Conservation (phyloP, 2,329 filamentous ascomycete genomes). For the Parascedosporium putredinis region DNA sequence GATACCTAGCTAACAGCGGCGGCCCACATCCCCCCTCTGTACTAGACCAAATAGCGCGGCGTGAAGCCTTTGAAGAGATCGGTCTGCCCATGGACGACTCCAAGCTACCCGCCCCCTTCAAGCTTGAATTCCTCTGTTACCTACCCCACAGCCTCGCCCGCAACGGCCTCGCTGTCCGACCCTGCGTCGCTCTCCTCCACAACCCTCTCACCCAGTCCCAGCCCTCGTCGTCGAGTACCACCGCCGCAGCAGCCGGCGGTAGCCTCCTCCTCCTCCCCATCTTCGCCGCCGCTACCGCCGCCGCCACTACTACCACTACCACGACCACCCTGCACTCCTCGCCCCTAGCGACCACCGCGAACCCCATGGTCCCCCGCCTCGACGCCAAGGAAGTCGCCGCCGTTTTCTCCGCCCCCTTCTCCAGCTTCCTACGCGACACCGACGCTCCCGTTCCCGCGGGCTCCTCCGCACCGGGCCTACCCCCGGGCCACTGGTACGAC, state of each 20-base stretch:
- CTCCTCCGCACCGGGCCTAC: slow-evolving; percentile 27
- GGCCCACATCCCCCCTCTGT: neutral
- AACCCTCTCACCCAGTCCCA: slow-evolving; percentile 24
- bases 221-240: too few relatives aligned
- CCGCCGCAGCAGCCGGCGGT: too few relatives aligned
- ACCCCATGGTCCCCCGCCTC: slow-evolving; percentile 65
- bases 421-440: slow-evolving; percentile 60
- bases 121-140: slow-evolving; percentile 77
- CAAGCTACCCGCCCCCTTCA: slow-evolving; percentile 65
- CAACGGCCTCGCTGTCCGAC: slow-evolving; percentile 63
- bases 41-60: slow-evolving; percentile 67
- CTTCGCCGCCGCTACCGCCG: neutral
- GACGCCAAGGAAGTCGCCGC: slow-evolving; percentile 88
- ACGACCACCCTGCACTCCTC: slow-evolving; percentile 7
- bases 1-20: neutral
- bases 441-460: slow-evolving; percentile 38
- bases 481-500: slow-evolving; percentile 66
- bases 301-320: slow-evolving; percentile 7
- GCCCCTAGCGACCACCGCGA: slow-evolving; percentile 35
- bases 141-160: slow-evolving; percentile 67
- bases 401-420: slow-evolving; percentile 83
- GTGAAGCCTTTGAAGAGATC: slow-evolving; percentile 90
- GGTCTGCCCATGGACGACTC: slow-evolving; percentile 65
- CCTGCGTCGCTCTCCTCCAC: slow-evolving; percentile 70
- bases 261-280: slow-evolving; percentile 23